These are phyloP conservation scores for Geoglossum glabrum DNA, from an alignment of 495 filamentous ascomycete genomes.

Conservation along the genomic window DNA sequence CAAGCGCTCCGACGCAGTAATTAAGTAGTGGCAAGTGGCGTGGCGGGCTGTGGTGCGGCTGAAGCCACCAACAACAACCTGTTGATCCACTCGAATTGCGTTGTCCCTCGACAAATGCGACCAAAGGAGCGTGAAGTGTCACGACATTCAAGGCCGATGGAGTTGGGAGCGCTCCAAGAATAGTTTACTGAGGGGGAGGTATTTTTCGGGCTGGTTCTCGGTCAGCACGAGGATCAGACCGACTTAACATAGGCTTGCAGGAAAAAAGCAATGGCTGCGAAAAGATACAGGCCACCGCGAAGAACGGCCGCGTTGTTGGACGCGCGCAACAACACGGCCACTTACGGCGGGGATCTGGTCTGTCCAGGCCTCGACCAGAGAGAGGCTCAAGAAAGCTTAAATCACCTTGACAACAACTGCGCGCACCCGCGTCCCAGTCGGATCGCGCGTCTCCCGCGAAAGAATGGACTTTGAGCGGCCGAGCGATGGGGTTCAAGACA, in stretches of 20 bases:
- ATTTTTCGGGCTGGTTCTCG: neutral
- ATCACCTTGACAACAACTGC: constrained; percentile 1
- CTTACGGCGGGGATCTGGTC: neutral
- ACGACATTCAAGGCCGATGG: neutral
- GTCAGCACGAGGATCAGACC: neutral
- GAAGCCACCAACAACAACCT: neutral
- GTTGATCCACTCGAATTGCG: neutral
- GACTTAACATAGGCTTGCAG: neutral
- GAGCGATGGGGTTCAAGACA: neutral
- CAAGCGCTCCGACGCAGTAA: neutral
- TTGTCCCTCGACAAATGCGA: neutral
- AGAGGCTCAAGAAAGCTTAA: constrained; percentile 1
- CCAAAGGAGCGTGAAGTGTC: neutral
- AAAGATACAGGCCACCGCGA: neutral
- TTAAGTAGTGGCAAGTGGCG: neutral
- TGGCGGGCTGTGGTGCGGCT: neutral
- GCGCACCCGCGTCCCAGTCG: neutral
- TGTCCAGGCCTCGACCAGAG: neutral
- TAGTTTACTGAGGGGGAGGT: neutral
- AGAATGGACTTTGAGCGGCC: neutral
- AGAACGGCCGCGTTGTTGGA: neutral
- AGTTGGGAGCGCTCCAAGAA: neutral
- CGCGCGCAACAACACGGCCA: neutral
- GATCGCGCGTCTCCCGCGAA: neutral
- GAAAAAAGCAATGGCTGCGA: neutral